Percentiles rank a stretch among this genome's conserved stretches.
phyloP scores from a whole-genome alignment of 2,329 filamentous ascomycete species.

The Sporothrix luriei region DNA sequence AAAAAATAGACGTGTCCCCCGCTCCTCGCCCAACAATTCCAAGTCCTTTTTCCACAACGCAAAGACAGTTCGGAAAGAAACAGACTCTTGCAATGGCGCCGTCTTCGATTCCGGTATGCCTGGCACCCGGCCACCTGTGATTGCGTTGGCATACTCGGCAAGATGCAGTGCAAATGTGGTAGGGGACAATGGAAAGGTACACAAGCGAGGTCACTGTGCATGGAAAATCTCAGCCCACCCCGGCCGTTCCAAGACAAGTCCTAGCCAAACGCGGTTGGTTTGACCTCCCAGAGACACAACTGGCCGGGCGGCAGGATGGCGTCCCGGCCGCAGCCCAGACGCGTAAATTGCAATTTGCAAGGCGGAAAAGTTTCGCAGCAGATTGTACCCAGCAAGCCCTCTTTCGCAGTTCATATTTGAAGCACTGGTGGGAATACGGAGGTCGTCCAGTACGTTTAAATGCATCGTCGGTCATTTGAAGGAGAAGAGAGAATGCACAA shows the following conservation, averaged over 20 bases:
- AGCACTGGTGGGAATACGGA: too few species aligned
- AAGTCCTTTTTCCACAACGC: not conserved
- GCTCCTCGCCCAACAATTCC: not conserved
- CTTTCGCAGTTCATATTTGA: too few species aligned
- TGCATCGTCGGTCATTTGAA: not conserved
- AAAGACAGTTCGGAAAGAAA: not conserved
- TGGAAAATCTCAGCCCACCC: conserved; percentile 14
- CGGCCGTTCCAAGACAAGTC: conserved; percentile 18
- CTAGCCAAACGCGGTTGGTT: conserved; percentile 15
- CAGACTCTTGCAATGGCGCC: conserved; percentile 12
- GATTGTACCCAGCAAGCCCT: not conserved
- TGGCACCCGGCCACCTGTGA: not conserved
- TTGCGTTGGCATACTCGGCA: not conserved
- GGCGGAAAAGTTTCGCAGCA: not conserved
- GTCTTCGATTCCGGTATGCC: conserved; percentile 19
- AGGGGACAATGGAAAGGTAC: too few species aligned
- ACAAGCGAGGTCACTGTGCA: not conserved
- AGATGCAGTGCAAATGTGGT: too few species aligned
- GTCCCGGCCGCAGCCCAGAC: conserved; percentile 15
- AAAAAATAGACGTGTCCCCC: conserved; percentile 5
- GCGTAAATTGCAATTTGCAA: conserved; percentile 28
- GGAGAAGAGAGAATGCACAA: not conserved
- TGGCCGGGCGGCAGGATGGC: conserved; percentile 20
- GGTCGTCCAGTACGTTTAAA: not conserved
- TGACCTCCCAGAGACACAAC: conserved; percentile 4